phyloP scores from a whole-genome alignment of 2,329 filamentous ascomycete genomes.

The Beauveria australis region DNA sequence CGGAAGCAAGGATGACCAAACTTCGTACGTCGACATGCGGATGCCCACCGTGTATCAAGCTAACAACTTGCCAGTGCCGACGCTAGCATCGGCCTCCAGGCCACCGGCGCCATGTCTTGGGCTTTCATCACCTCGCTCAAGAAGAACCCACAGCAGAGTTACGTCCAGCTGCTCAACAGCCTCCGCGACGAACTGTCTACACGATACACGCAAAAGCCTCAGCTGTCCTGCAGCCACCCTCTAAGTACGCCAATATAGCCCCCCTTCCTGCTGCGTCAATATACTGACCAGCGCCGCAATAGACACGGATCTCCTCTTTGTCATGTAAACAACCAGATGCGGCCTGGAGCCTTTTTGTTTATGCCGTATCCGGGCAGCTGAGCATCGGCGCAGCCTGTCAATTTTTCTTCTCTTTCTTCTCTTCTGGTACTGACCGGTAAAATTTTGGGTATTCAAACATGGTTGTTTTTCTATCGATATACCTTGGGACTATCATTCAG shows the following conservation, averaged over 20 bases:
- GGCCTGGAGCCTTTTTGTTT: not conserved
- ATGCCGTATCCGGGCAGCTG: not conserved
- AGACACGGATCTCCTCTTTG: conserved; percentile 57
- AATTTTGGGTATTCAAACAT: conserved; percentile 5
- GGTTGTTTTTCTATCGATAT: conserved; percentile 2
- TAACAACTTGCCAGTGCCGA: conserved; percentile 59
- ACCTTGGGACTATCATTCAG: conserved; percentile 5
- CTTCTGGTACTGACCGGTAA: not conserved
- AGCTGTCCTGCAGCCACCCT: conserved; percentile 94
- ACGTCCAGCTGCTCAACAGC: conserved; percentile 91
- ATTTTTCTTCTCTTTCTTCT: not conserved
- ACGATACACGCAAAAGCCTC: conserved; percentile 90
- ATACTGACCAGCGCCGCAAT: conserved; percentile 15
- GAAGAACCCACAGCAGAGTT: conserved; percentile 97
- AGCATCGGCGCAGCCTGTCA: not conserved
- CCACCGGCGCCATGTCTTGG: conserved; percentile 97
- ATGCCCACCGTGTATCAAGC: not conserved
- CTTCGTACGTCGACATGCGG: conserved; percentile 54
- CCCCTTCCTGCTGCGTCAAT: conserved; percentile 17
- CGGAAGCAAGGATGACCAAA: conserved; percentile 93
- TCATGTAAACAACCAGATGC: conserved; percentile 39
- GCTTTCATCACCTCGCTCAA: conserved; percentile 89
- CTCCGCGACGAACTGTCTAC: conserved; percentile 85
- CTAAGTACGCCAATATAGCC: conserved; percentile 56
- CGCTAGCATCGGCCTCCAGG: conserved; percentile 81